Evolutionary conservation across 23 red algal species (phyloP).

Genomic region (Chondrus crispus): DNA sequence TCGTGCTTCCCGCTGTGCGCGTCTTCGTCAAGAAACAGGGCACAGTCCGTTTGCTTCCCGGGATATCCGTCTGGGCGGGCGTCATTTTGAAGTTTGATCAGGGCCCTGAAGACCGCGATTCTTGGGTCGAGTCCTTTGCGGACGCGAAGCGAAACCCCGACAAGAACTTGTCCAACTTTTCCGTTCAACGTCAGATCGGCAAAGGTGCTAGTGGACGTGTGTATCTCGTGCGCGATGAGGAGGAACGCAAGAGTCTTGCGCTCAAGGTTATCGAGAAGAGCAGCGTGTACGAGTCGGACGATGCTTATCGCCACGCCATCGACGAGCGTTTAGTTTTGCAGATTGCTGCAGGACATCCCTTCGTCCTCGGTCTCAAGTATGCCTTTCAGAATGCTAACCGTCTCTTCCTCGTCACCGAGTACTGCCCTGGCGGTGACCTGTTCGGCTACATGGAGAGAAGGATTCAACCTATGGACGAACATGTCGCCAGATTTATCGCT

Average conservation of each 20-base stretch:
- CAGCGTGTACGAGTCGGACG: constrained; percentile 55
- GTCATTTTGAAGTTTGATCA: background rate
- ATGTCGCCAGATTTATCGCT: constrained; percentile 43
- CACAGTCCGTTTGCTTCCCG: background rate
- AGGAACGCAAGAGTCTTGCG: constrained; percentile 58
- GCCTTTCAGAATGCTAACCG: constrained; percentile 84
- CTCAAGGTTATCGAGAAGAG: constrained; percentile 90
- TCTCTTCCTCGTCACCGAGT: constrained; percentile 92
- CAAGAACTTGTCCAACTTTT: constrained; percentile 69
- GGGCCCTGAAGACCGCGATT: background rate
- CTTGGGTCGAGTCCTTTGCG: background rate
- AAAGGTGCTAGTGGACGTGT: constrained; percentile 84
- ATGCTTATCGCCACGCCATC: constrained; percentile 76
- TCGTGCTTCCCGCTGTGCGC: background rate
- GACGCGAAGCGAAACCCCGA: background rate
- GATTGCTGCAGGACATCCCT: constrained; percentile 73
- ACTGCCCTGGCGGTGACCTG: constrained; percentile 82
- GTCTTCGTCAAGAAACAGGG: background rate
- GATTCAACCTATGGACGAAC: constrained; percentile 45
- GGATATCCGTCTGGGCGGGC: background rate
- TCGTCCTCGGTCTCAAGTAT: constrained; percentile 76
- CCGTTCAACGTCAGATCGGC: constrained; percentile 62
- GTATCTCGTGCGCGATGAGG: constrained; percentile 61
- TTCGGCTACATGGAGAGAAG: constrained; percentile 67
- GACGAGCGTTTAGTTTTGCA: constrained; percentile 88